A percentile compares a stretch with the other conserved stretches of the same genome.
phyloP scores from a whole-genome alignment of 768 basidiomycete species.

The Hygrophorus russula region DNA sequence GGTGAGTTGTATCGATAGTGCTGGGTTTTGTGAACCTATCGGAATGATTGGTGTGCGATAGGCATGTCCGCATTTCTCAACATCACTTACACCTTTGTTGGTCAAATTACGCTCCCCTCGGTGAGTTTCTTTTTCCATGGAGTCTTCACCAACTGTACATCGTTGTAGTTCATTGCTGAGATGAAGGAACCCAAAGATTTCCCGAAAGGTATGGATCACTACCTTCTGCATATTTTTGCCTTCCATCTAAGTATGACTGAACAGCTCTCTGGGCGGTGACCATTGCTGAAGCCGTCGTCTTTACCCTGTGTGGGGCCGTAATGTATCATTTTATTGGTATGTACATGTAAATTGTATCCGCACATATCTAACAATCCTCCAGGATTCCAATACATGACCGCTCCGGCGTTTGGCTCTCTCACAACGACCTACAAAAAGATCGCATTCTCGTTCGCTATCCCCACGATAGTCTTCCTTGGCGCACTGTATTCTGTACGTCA shows the following conservation, averaged over 20 bases:
- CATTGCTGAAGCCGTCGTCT: slow-evolving; percentile 29
- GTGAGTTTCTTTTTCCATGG: slow-evolving; percentile 10
- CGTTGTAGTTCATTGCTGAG: slow-evolving; percentile 30
- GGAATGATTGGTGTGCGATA: neutral
- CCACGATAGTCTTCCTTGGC: slow-evolving; percentile 34
- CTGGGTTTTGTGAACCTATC: neutral
- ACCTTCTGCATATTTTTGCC: neutral
- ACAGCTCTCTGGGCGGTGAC: slow-evolving; percentile 32
- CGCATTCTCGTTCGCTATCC: slow-evolving; percentile 34
- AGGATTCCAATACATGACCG: slow-evolving; percentile 32
- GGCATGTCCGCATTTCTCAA: slow-evolving; percentile 19
- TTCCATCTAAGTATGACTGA: neutral
- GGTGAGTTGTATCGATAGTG: slow-evolving; percentile 12
- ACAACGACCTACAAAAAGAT: slow-evolving; percentile 27
- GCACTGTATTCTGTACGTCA: slow-evolving; percentile 28
- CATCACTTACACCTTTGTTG: slow-evolving; percentile 33
- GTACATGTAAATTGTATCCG: neutral
- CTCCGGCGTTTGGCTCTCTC: slow-evolving; percentile 32
- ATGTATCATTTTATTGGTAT: slow-evolving; percentile 26
- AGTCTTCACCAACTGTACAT: neutral
- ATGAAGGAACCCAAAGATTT: slow-evolving; percentile 37
- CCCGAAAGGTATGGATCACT: slow-evolving; percentile 22
- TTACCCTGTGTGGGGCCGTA: slow-evolving; percentile 30
- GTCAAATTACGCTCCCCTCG: slow-evolving; percentile 33
- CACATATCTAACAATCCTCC: neutral